These are phyloP conservation scores for Aspergillus floridensis DNA, from an alignment of 2,329 filamentous ascomycete species.

Conservation along the genomic window DNA sequence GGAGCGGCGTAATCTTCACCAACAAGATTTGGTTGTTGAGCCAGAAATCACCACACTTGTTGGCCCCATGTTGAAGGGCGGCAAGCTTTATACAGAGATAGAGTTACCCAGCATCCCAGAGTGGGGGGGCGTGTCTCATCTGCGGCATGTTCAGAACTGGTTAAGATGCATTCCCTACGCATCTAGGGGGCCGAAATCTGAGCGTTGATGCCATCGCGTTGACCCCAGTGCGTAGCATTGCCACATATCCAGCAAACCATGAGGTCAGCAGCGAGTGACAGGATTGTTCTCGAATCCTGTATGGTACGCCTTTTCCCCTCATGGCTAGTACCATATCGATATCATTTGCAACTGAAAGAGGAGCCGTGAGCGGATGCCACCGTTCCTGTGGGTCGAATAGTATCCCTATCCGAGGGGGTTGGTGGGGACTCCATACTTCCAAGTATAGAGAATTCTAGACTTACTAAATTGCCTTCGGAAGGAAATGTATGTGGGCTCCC, in stretches of 20 bases:
- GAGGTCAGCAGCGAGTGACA: not conserved
- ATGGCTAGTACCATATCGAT: not conserved
- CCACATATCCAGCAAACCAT: slow-evolving; percentile 1
- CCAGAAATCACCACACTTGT: not conserved
- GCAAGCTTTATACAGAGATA: slow-evolving; percentile 12
- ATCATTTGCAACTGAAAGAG: not conserved
- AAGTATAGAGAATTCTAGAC: slow-evolving; percentile 9
- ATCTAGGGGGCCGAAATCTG: not conserved
- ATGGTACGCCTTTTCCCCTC: not conserved
- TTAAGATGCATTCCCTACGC: slow-evolving; percentile 7
- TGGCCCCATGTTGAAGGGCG: not conserved
- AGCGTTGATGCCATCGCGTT: not conserved
- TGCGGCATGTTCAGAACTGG: slow-evolving; percentile 9
- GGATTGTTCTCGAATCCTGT: slow-evolving; percentile 1
- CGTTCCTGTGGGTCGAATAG: not conserved
- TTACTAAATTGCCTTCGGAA: not conserved
- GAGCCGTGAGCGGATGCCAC: not conserved
- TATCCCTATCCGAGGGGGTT: not conserved
- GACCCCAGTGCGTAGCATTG: slow-evolving; percentile 7
- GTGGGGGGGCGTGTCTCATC: slow-evolving; percentile 8
- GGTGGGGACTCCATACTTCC: not conserved
- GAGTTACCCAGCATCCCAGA: not conserved
- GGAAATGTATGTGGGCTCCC: not conserved
- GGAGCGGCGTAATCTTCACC: slow-evolving; percentile 4
- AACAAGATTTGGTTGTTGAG: slow-evolving; percentile 9